A percentile compares a stretch with the other conserved stretches of the same genome.
Evolutionary conservation across 1,284 basidiomycete genomes (phyloP).

Genomic region (Austroboletus niveus): DNA sequence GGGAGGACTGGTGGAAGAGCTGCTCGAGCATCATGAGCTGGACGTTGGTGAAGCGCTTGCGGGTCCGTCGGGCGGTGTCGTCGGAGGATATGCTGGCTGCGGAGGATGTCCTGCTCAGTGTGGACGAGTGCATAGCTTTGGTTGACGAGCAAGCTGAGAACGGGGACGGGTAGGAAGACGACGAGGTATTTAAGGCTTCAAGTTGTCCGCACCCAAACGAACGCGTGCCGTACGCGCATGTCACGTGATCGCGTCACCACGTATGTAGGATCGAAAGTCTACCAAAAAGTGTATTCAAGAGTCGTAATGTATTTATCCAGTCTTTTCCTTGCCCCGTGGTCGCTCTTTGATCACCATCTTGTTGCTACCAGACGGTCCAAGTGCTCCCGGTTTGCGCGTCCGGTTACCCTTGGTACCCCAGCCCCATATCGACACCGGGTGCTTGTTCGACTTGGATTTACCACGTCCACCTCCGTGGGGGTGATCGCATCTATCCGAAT

Average conservation of each 20-base stretch:
- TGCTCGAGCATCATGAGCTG: slow-evolving; percentile 73
- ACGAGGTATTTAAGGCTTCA: slow-evolving; percentile 26
- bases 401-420: slow-evolving; percentile 91
- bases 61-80: slow-evolving; percentile 45
- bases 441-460: slow-evolving; percentile 95
- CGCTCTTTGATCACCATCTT: slow-evolving; percentile 91
- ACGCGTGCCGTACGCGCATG: slow-evolving; percentile 25
- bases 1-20: slow-evolving; percentile 65
- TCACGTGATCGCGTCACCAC: slow-evolving; percentile 31
- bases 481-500: slow-evolving; percentile 71
- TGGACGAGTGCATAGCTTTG: slow-evolving; percentile 18
- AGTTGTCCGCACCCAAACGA: slow-evolving; percentile 22
- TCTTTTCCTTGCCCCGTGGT: slow-evolving; percentile 80
- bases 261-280: slow-evolving; percentile 10
- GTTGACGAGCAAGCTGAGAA: slow-evolving; percentile 4
- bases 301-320: slow-evolving; percentile 1
- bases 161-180: background rate
- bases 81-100: slow-evolving; percentile 45
- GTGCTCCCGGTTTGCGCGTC: slow-evolving; percentile 87
- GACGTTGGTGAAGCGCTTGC: slow-evolving; percentile 64
- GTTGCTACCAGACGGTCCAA: slow-evolving; percentile 88
- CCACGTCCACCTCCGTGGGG: slow-evolving; percentile 98
- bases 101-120: slow-evolving; percentile 48
- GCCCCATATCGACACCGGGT: slow-evolving; percentile 89
- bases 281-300: background rate